phyloP scores from a whole-genome alignment of 257 asterid species.

The Solanum corneliomulleri region DNA sequence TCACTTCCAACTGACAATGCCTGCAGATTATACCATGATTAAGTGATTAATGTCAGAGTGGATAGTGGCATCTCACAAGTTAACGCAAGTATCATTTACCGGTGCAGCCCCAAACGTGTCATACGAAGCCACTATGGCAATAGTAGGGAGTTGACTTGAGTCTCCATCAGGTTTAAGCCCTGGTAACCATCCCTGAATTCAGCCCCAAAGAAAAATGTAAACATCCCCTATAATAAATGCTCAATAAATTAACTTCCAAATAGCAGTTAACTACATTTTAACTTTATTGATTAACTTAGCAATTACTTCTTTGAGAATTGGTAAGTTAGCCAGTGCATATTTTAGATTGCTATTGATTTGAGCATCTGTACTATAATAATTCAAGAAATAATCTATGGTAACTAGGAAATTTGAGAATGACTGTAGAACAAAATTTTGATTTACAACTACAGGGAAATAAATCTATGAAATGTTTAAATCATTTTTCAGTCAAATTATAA shows the following conservation, averaged over 20 bases:
- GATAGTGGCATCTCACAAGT: background rate
- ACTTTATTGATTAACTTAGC: background rate
- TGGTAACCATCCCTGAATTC: slow-evolving; percentile 89
- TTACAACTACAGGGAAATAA: background rate
- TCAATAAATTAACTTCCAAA: background rate
- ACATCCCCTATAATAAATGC: background rate
- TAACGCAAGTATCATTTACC: slow-evolving; percentile 23
- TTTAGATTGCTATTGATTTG: background rate
- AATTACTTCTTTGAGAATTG: background rate
- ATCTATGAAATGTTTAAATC: background rate
- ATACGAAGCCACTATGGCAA: slow-evolving; percentile 96
- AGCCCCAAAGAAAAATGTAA: background rate
- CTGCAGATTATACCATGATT: slow-evolving; percentile 15
- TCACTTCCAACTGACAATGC: slow-evolving; percentile 89
- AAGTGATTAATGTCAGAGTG: background rate
- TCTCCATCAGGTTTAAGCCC: slow-evolving; percentile 81
- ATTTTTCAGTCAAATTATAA: background rate
- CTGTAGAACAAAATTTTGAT: background rate
- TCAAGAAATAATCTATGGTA: background rate
- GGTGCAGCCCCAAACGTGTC: slow-evolving; percentile 99
- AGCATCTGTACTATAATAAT: background rate
- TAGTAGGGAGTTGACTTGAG: slow-evolving; percentile 83
- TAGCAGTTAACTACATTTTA: background rate
- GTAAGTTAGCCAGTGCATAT: background rate
- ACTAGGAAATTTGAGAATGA: background rate